Percentiles rank a stretch among this genome's conserved stretches.
Evolutionary conservation across 2,329 filamentous ascomycete species (phyloP).

Genomic region (Alternaria sp.): DNA sequence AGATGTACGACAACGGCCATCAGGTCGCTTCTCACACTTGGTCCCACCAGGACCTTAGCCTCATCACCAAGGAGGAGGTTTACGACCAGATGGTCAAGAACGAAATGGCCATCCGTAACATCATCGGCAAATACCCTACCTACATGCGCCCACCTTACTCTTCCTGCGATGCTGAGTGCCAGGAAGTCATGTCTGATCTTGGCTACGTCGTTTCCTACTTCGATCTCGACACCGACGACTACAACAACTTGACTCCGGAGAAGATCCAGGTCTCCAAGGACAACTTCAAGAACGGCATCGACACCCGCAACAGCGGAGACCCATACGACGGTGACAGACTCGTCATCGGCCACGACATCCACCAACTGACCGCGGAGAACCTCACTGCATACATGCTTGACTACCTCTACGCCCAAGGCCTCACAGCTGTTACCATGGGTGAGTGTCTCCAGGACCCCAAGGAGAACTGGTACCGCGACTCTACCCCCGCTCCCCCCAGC

Average conservation of each 20-base stretch:
- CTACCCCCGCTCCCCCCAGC: slow-evolving; percentile 45
- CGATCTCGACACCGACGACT: slow-evolving; percentile 66
- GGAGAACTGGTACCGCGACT: slow-evolving; percentile 60
- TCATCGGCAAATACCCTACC: slow-evolving; percentile 64
- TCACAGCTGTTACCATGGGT: slow-evolving; percentile 58
- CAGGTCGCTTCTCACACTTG: slow-evolving; percentile 70
- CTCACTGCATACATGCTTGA: slow-evolving; percentile 57
- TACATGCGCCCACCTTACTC: slow-evolving; percentile 63
- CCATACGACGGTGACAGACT: slow-evolving; percentile 53
- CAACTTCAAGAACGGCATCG: slow-evolving; percentile 55
- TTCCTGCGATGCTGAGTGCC: slow-evolving; percentile 56
- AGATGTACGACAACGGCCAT: slow-evolving; percentile 65
- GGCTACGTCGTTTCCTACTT: slow-evolving; percentile 69
- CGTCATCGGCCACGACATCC: slow-evolving; percentile 63
- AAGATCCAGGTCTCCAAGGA: slow-evolving; percentile 46
- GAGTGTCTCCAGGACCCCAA: slow-evolving; percentile 58
- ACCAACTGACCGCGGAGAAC: slow-evolving; percentile 56
- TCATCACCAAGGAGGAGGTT: slow-evolving; percentile 54
- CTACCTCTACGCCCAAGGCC: slow-evolving; percentile 49
- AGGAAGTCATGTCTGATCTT: slow-evolving; percentile 52
- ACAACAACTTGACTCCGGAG: slow-evolving; percentile 40
- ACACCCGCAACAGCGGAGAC: slow-evolving; percentile 17
- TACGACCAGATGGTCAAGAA: slow-evolving; percentile 62
- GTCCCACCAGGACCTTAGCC: slow-evolving; percentile 61
- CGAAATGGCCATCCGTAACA: slow-evolving; percentile 64